Conservation (phyloP, 805 yeast species). For the Grigorovia transvaalensis region DNA sequence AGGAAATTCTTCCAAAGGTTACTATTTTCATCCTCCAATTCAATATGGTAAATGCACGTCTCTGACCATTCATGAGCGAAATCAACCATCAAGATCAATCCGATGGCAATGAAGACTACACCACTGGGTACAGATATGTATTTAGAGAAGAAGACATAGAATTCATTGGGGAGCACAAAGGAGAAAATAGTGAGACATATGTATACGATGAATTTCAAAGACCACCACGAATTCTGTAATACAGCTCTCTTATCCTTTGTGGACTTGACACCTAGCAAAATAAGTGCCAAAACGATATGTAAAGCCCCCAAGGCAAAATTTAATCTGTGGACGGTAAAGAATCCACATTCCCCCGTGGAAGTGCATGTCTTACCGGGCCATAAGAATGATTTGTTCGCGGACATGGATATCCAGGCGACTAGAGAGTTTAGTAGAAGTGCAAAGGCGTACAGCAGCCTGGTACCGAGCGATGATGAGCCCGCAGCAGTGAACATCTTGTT, state of each 20-base stretch:
- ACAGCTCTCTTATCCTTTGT: constrained; percentile 68
- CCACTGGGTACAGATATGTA: constrained; percentile 78
- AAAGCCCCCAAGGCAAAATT: constrained; percentile 78
- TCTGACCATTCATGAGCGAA: constrained; percentile 99
- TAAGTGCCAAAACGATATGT: constrained; percentile 59
- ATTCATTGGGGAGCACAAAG: constrained; percentile 76
- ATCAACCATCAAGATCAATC: constrained; percentile 82
- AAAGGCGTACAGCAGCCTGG: constrained; percentile 79
- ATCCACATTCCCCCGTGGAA: constrained; percentile 80
- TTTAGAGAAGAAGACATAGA: constrained; percentile 85
- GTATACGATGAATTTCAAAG: constrained; percentile 57
- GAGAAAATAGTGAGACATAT: constrained; percentile 44
- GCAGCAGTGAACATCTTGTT: constrained; percentile 40
- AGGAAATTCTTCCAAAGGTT: constrained; percentile 68
- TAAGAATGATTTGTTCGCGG: constrained; percentile 67
- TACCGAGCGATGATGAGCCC: constrained; percentile 65
- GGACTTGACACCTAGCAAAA: constrained; percentile 65
- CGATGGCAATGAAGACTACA: constrained; percentile 77
- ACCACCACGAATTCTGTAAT: constrained; percentile 91
- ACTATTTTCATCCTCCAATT: constrained; percentile 54
- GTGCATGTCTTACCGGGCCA: constrained; percentile 72
- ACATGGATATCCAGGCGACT: constrained; percentile 77
- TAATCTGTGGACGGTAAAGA: constrained; percentile 86
- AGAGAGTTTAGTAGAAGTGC: constrained; percentile 68
- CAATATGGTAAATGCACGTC: constrained; percentile 82